These are phyloP conservation scores for Hypericum perforatum DNA, from an alignment of 345 rosid genomes.

Conservation along the genomic window DNA sequence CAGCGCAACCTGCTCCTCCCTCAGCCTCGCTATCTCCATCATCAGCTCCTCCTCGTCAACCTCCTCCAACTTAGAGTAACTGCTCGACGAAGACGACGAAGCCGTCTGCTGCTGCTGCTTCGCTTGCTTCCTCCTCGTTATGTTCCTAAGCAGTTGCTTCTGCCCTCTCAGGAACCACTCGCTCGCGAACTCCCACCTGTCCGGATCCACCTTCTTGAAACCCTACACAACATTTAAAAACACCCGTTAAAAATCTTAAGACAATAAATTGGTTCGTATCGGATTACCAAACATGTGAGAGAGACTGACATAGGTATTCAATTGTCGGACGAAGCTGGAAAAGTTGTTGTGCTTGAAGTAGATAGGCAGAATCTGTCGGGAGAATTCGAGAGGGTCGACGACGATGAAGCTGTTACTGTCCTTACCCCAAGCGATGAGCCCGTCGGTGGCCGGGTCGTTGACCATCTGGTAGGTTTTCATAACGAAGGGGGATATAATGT, in stretches of 20 bases:
- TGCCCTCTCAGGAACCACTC: constrained; percentile 22
- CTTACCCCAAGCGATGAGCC: constrained; percentile 16
- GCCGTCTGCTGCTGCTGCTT: neutral
- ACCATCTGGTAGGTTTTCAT: constrained; percentile 26
- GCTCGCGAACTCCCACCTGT: constrained; percentile 25
- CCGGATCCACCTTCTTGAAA: constrained; percentile 24
- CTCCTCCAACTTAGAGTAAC: constrained; percentile 19
- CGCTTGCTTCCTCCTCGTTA: constrained; percentile 15
- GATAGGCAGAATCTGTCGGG: constrained; percentile 14
- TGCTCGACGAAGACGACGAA: constrained; percentile 5
- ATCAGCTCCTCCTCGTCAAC: constrained; percentile 56
- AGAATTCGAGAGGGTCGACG: constrained; percentile 20
- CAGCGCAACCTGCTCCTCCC: constrained; percentile 53
- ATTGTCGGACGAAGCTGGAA: constrained; percentile 24
- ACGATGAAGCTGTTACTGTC: constrained; percentile 23
- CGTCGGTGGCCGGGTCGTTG: constrained; percentile 16
- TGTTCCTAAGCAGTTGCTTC: constrained; percentile 17
- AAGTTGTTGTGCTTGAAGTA: constrained; percentile 26
- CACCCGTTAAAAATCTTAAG: neutral
- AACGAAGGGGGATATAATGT: constrained; percentile 24
- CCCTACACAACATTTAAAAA: constrained; percentile 3
- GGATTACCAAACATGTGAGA: neutral
- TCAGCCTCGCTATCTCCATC: constrained; percentile 61
- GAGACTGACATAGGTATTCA: constrained; percentile 22
- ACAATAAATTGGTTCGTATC: neutral